phyloP scores from a whole-genome alignment of 768 basidiomycete species.

The Lactifluus volemus region DNA sequence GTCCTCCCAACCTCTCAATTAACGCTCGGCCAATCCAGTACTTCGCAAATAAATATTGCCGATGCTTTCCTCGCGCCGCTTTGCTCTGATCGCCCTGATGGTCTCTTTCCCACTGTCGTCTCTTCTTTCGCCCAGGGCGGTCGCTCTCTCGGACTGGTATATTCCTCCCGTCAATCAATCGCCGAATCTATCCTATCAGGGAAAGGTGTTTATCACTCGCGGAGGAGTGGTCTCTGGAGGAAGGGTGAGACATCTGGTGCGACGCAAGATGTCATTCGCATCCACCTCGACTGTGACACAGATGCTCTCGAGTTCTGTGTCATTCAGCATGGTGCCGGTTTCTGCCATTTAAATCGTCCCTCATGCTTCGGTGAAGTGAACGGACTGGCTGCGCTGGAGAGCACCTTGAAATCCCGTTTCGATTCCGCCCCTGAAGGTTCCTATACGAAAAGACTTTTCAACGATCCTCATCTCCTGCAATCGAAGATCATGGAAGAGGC shows the following conservation, averaged over 20 bases:
- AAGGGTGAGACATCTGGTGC: slow-evolving; percentile 97
- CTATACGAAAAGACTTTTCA: slow-evolving; percentile 84
- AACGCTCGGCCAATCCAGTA: slow-evolving; percentile 45
- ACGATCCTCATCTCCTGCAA: slow-evolving; percentile 67
- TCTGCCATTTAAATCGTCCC: slow-evolving; percentile 82
- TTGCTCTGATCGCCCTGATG: slow-evolving; percentile 81
- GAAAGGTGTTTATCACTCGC: slow-evolving; percentile 91
- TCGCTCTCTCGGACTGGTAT: slow-evolving; percentile 83
- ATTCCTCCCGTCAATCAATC: slow-evolving; percentile 84
- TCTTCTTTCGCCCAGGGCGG: slow-evolving; percentile 59
- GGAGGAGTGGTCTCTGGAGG: slow-evolving; percentile 92
- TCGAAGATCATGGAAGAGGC: slow-evolving; percentile 99
- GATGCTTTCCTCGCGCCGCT: slow-evolving; percentile 83
- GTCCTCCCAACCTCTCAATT: slow-evolving; percentile 69
- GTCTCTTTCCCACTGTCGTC: slow-evolving; percentile 88
- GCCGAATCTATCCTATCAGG: slow-evolving; percentile 81
- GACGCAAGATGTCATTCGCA: slow-evolving; percentile 76
- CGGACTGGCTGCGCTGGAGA: slow-evolving; percentile 79
- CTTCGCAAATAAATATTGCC: slow-evolving; percentile 57
- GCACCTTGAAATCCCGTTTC: slow-evolving; percentile 63
- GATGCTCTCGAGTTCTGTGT: slow-evolving; percentile 91
- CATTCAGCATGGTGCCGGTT: slow-evolving; percentile 81
- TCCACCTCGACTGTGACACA: slow-evolving; percentile 84
- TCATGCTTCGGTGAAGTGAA: slow-evolving; percentile 82
- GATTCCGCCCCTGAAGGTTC: slow-evolving; percentile 78